phyloP scores from a whole-genome alignment of 768 basidiomycete species.

The Rhodotorula paludigena region DNA sequence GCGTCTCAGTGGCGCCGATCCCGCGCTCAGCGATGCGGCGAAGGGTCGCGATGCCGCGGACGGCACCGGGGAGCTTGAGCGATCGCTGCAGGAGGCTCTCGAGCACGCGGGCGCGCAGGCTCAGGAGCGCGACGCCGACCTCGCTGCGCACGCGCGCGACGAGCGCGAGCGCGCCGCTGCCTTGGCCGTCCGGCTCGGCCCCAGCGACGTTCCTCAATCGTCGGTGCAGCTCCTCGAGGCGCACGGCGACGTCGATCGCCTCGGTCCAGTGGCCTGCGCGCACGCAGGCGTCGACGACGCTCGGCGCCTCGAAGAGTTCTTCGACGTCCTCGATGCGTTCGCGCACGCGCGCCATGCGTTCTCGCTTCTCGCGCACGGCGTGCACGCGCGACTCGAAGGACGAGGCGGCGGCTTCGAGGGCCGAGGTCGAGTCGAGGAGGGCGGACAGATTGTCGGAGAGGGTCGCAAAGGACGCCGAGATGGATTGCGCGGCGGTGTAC shows the following conservation, averaged over 20 bases:
- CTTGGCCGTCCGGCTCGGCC: background rate
- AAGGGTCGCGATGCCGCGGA: slow-evolving; percentile 36
- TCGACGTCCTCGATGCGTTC: slow-evolving; percentile 90
- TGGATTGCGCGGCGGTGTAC: slow-evolving; percentile 24
- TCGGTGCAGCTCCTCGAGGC: slow-evolving; percentile 27
- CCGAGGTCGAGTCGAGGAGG: slow-evolving; percentile 33
- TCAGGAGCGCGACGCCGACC: slow-evolving; percentile 29
- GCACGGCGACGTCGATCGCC: slow-evolving; percentile 69
- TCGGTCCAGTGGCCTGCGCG: slow-evolving; percentile 88
- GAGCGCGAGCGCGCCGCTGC: slow-evolving; percentile 12
- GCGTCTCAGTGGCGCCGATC: background rate
- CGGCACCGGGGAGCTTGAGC: slow-evolving; percentile 42
- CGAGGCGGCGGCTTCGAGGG: slow-evolving; percentile 16
- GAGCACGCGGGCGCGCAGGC: slow-evolving; percentile 34
- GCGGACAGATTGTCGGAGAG: slow-evolving; percentile 25
- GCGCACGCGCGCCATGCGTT: slow-evolving; percentile 60
- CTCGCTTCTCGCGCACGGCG: slow-evolving; percentile 23
- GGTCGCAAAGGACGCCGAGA: slow-evolving; percentile 29
- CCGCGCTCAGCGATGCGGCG: slow-evolving; percentile 29
- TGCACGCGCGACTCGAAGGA: slow-evolving; percentile 17
- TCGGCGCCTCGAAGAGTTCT: slow-evolving; percentile 83
- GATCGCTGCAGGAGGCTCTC: slow-evolving; percentile 34
- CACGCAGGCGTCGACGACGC: slow-evolving; percentile 87
- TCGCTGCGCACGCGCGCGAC: slow-evolving; percentile 34
- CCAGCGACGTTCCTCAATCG: background rate